These are phyloP conservation scores for Lipomyces yarrowii DNA, from an alignment of 1,139 yeast species.

Conservation along the genomic window DNA sequence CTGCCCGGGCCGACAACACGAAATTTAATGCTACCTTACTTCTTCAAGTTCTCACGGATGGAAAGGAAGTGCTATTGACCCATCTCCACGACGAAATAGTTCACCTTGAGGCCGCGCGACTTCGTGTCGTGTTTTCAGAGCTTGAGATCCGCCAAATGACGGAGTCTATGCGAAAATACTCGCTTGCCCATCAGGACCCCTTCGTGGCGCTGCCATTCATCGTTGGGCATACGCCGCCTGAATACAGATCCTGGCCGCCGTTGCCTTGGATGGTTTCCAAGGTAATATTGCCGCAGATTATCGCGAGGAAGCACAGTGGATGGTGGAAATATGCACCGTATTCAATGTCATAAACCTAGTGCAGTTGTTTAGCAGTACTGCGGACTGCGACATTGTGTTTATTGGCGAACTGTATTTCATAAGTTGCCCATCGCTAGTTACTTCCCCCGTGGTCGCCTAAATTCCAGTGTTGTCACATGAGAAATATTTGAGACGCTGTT, in stretches of 20 bases:
- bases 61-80: no score
- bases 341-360: no score
- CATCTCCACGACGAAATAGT: no score
- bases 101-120: no score
- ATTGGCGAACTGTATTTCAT: no score
- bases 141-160: not conserved
- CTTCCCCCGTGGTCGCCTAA: no score
- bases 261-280: not conserved
- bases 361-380: constrained; percentile 41
- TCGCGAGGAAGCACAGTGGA: not conserved
- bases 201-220: not conserved
- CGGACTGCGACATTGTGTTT: constrained; percentile 43
- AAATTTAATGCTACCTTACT: no score
- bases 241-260: not conserved
- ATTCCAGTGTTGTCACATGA: no score
- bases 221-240: not conserved
- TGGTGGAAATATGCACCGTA: not conserved
- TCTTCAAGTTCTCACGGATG: no score
- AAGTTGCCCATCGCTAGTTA: no score
- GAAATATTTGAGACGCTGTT: no score
- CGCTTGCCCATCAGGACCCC: not conserved
- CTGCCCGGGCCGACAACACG: no score
- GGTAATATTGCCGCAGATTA: not conserved
- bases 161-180: not conserved
- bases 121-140: not conserved